phyloP scores from a whole-genome alignment of 2,329 filamentous ascomycete species.

The Penicillium sp. region DNA sequence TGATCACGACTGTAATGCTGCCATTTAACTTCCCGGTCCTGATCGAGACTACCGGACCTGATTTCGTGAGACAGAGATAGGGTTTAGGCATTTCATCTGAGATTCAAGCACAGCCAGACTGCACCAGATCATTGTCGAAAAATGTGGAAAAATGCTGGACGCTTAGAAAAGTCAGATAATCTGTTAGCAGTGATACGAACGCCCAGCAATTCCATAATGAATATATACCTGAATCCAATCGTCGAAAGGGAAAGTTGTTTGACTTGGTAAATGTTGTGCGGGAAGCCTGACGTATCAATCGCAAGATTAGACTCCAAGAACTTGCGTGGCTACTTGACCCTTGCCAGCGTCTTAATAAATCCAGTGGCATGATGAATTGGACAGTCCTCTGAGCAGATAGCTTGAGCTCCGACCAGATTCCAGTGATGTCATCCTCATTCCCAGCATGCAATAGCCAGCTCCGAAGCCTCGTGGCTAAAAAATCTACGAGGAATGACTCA shows the following conservation, averaged over 20 bases:
- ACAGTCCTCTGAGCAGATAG: neutral
- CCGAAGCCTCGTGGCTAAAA: neutral
- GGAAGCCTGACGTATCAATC: neutral
- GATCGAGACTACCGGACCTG: neutral
- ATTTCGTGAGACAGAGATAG: slow-evolving; percentile 10
- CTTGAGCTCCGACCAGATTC: neutral
- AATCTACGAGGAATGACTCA: slow-evolving; percentile 2
- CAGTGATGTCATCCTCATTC: neutral
- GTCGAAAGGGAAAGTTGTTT: neutral
- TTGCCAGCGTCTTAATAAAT: neutral
- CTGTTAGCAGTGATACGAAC: neutral
- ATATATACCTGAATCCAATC: neutral
- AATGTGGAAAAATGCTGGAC: slow-evolving; percentile 11
- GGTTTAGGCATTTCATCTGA: slow-evolving; percentile 5
- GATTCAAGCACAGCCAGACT: slow-evolving; percentile 5
- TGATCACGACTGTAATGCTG: slow-evolving; percentile 15
- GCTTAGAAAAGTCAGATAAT: slow-evolving; percentile 7
- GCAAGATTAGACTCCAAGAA: neutral
- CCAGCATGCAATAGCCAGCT: neutral
- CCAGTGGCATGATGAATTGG: neutral
- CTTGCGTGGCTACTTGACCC: neutral
- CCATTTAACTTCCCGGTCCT: slow-evolving; percentile 6
- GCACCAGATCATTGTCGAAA: neutral
- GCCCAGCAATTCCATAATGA: neutral
- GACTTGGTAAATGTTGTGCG: neutral